These are phyloP conservation scores for Tubosaeta sp. DNA, from an alignment of 768 basidiomycete genomes.

Conservation along the genomic window DNA sequence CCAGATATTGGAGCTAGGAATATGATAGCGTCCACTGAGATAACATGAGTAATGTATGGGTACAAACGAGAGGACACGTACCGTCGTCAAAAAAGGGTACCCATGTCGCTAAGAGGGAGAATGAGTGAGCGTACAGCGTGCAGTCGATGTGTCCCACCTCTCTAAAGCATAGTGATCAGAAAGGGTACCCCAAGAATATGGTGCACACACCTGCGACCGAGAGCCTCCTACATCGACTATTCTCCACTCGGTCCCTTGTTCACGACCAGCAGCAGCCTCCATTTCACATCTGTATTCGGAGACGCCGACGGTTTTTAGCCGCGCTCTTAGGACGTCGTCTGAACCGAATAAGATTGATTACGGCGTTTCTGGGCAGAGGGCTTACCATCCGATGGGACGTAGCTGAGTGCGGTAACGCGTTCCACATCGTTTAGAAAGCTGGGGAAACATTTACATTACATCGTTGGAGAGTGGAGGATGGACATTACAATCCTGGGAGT, in stretches of 20 bases:
- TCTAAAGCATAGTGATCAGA: conserved; percentile 22
- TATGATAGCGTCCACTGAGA: conserved; percentile 44
- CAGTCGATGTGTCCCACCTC: conserved; percentile 26
- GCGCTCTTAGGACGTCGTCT: conserved; percentile 52
- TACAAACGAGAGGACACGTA: conserved; percentile 8
- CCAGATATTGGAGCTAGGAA: conserved; percentile 58
- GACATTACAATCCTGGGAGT: conserved; percentile 44
- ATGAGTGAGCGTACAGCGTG: conserved; percentile 8
- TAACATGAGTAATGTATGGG: not conserved
- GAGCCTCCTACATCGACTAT: conserved; percentile 54
- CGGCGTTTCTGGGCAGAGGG: not conserved
- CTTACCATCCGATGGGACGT: conserved; percentile 46
- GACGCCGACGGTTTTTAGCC: conserved; percentile 65
- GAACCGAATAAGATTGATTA: conserved; percentile 8
- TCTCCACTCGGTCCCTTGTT: conserved; percentile 51
- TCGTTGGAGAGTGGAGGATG: not conserved
- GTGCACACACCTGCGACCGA: conserved; percentile 42
- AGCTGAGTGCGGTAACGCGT: conserved; percentile 41
- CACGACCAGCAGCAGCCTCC: conserved; percentile 52
- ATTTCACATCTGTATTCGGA: conserved; percentile 82
- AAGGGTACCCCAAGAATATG: not conserved
- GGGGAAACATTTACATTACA: not conserved
- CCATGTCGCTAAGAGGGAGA: conserved; percentile 39
- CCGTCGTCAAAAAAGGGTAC: conserved; percentile 54
- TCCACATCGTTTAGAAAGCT: conserved; percentile 51